A percentile compares a stretch with the other conserved stretches of the same genome.
Conservation (phyloP, 1,139 yeast species). For the Citeromyces siamensis region DNA sequence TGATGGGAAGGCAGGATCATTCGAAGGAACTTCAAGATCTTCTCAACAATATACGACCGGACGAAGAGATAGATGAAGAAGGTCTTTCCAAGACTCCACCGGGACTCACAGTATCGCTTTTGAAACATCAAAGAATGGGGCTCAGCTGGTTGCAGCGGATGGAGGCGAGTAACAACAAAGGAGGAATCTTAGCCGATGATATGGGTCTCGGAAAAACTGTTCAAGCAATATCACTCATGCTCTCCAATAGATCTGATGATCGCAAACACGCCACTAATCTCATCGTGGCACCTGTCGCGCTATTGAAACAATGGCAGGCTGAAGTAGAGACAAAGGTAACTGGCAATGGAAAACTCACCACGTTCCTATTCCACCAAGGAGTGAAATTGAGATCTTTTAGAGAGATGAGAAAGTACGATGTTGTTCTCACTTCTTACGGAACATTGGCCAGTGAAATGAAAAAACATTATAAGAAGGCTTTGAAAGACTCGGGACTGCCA, state of each 20-base stretch:
- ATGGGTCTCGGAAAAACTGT: constrained; percentile 94
- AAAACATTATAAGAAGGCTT: constrained; percentile 35
- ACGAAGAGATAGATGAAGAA: constrained; percentile 25
- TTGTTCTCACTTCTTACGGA: constrained; percentile 68
- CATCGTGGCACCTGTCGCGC: constrained; percentile 76
- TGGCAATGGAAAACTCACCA: constrained; percentile 28
- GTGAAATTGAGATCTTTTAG: constrained; percentile 30
- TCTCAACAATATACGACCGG: constrained; percentile 54
- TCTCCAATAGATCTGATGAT: constrained; percentile 35
- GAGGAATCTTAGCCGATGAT: constrained; percentile 86
- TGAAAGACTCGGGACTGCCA: constrained; percentile 18
- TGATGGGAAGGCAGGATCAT: constrained; percentile 23
- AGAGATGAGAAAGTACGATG: constrained; percentile 47
- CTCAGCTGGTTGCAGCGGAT: constrained; percentile 66
- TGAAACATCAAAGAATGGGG: constrained; percentile 83
- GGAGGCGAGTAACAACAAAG: constrained; percentile 47
- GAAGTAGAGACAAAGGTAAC: constrained; percentile 58
- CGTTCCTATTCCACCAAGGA: constrained; percentile 52
- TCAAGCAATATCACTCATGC: constrained; percentile 61
- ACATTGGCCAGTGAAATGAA: constrained; percentile 62
- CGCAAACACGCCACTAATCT: constrained; percentile 34
- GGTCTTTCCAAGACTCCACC: constrained; percentile 59
- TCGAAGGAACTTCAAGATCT: constrained; percentile 36
- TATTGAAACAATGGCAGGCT: constrained; percentile 73
- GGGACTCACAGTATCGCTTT: constrained; percentile 47